Conservation (phyloP, 2,329 filamentous ascomycete species). For the Neopestalotiopsis sp. region DNA sequence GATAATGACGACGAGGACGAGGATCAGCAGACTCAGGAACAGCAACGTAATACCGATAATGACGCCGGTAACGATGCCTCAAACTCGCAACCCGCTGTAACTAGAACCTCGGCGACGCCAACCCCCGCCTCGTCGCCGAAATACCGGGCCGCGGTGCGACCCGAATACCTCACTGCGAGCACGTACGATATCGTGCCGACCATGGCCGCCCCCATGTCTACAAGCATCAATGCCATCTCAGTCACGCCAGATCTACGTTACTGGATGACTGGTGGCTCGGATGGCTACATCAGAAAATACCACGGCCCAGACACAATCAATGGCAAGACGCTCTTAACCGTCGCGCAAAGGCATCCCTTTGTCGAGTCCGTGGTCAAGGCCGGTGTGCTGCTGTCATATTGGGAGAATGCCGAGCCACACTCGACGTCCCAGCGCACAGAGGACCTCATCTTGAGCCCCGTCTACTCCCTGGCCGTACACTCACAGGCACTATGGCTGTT, state of each 20-base stretch:
- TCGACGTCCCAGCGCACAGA: constrained; percentile 49
- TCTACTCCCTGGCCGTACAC: constrained; percentile 93
- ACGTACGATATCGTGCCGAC: constrained; percentile 96
- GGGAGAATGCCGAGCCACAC: constrained; percentile 90
- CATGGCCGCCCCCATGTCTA: constrained; percentile 94
- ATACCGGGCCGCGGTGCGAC: constrained; percentile 68
- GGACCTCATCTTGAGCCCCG: constrained; percentile 77
- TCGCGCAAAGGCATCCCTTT: constrained; percentile 94
- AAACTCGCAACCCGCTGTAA: constrained; percentile 29
- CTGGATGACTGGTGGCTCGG: constrained; percentile 91
- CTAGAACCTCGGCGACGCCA: constrained; percentile 39
- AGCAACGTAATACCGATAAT: constrained; percentile 31
- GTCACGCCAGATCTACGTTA: constrained; percentile 94
- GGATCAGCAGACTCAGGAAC: constrained; percentile 42
- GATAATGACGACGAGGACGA: constrained; percentile 43
- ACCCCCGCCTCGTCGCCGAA: constrained; percentile 38
- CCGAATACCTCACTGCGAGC: constrained; percentile 78
- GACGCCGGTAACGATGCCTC: constrained; percentile 24
- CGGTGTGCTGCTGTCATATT: constrained; percentile 92
- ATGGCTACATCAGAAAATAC: constrained; percentile 96
- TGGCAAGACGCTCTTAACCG: constrained; percentile 89
- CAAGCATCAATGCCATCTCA: constrained; percentile 90
- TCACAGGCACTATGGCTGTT: constrained; percentile 90
- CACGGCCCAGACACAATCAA: constrained; percentile 96
- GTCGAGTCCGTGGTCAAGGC: constrained; percentile 97